Percentiles rank a stretch among this genome's conserved stretches.
phyloP scores from a whole-genome alignment of 768 basidiomycete genomes.

The Cyclocybe aegerita region DNA sequence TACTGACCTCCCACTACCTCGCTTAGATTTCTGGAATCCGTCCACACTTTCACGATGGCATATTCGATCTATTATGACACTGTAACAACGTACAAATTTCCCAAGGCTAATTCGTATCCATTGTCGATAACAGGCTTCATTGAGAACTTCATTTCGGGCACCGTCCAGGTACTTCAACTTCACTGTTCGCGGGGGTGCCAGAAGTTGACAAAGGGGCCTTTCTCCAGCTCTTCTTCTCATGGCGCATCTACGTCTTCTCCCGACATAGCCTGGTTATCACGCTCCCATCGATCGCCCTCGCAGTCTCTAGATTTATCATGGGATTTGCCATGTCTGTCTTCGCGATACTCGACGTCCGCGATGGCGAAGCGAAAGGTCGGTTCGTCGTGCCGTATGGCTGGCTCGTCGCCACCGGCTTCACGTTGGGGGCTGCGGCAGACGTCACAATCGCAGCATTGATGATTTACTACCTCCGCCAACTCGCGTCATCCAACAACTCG shows the following conservation, averaged over 20 bases:
- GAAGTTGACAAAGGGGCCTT: too few species aligned
- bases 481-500: neutral
- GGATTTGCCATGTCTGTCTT: neutral
- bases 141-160: constrained; percentile 18
- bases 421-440: constrained; percentile 2
- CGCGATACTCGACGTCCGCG: neutral
- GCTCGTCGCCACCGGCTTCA: constrained; percentile 1
- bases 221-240: too few species aligned
- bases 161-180: constrained; percentile 15
- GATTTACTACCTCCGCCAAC: constrained; percentile 1
- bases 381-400: neutral
- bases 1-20: neutral
- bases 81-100: constrained; percentile 7
- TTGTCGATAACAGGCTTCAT: constrained; percentile 15
- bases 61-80: constrained; percentile 19
- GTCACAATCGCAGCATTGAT: constrained; percentile 4
- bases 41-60: constrained; percentile 16
- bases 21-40: constrained; percentile 15
- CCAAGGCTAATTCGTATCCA: constrained; percentile 19
- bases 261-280: too few species aligned
- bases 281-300: too few species aligned
- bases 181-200: too few species aligned
- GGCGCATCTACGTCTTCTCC: too few species aligned
- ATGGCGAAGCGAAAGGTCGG: neutral
- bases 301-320: too few species aligned